Base-by-base conservation (phyloP, 1,284 basidiomycete species). In the Papiliotrema terrestris region DNA sequence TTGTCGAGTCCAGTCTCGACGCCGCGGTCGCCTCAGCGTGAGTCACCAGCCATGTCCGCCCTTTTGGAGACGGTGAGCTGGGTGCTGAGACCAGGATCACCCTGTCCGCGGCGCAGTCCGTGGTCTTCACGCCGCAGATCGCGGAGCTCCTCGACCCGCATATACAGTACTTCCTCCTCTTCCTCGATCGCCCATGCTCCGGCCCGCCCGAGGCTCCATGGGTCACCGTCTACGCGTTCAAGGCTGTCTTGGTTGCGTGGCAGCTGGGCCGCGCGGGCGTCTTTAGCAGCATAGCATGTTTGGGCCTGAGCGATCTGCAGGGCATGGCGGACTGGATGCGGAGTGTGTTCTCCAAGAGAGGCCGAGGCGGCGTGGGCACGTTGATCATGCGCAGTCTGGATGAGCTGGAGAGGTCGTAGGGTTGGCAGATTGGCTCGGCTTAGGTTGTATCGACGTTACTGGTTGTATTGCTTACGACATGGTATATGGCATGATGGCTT, bases 11-110 rank as follows among this genome's bases (percentile, higher is more conserved):
- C 13, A 63, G 58, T 43, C 26, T 71, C 17, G 67, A 67, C 26
- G 66, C 59, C 1, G 67, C 67, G 6, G 25, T 71, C 14, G 68
- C 67, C 8, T 61, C 67, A 15, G 58, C 62, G 68, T 71, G 39
- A 54, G 68, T 67, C 36, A 41, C 48, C n/a, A 4, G 11, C 11
- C 19, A 3, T 19, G 36, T 26, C 3, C 26, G 2, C 2, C 13
- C 13, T n/a, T n/a, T n/a, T n/a, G n/a, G n/a, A n/a, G n/a, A n/a
- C n/a, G n/a, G n/a, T n/a, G n/a, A n/a, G n/a, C n/a, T 22, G 35
- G 43, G 42, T 44, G 25, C 41, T 17, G 29, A 26, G 8, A 19
- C 11, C 49, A 65, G 61, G 6, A 48, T 54, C 25, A 53, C 51
- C 36, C 52, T 63, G 14, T 46, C 49, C 22, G 41, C 43, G 11